A percentile compares a stretch with the other conserved stretches of the same genome.
Evolutionary conservation across 2,329 filamentous ascomycete species (phyloP).

Genomic region (Fusarium dlaminii): DNA sequence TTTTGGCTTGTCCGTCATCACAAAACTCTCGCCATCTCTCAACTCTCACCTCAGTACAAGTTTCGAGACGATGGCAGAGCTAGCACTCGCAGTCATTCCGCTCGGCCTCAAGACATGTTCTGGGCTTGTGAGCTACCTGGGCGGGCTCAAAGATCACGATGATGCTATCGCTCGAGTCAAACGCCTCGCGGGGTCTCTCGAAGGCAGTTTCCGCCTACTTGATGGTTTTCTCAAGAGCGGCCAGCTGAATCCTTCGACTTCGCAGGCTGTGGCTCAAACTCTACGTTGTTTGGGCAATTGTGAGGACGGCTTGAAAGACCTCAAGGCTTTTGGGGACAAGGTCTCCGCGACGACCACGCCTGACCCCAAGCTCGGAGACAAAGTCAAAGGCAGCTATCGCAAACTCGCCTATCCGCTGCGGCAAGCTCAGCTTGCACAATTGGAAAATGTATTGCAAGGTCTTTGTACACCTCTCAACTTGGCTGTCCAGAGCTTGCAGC

Average conservation of each 20-base stretch:
- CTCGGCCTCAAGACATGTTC: background rate
- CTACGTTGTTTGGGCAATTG: background rate
- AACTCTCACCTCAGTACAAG: too few species aligned
- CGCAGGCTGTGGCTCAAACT: background rate
- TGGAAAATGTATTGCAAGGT: background rate
- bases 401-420: background rate
- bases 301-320: background rate
- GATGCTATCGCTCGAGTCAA: background rate
- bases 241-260: background rate
- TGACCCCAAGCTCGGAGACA: background rate
- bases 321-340: background rate
- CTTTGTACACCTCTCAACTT: background rate
- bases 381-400: background rate
- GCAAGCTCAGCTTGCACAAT: background rate
- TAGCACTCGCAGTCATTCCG: background rate
- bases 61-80: background rate
- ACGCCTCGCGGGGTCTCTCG: background rate
- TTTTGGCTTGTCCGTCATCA: background rate
- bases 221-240: background rate
- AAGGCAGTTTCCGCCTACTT: background rate
- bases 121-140: background rate
- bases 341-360: background rate
- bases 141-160: background rate
- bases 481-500: background rate
- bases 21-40: background rate